Percentiles rank a stretch among this genome's conserved stretches.
Conservation (phyloP, 2,329 filamentous ascomycete genomes). For the Berkeleyomyces rouxiae region DNA sequence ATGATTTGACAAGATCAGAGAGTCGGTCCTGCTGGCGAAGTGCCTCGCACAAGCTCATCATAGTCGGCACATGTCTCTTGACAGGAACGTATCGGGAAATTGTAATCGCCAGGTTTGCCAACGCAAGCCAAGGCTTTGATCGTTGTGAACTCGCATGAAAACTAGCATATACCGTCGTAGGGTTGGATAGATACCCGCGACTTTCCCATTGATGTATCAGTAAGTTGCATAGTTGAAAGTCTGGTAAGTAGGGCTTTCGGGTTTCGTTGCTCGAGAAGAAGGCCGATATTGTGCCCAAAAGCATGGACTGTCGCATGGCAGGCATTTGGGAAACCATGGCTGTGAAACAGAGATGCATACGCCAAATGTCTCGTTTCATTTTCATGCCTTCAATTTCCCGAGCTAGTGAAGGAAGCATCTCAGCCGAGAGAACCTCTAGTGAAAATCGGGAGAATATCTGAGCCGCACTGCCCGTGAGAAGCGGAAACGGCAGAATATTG, state of each 20-base stretch:
- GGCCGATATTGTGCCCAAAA: constrained; percentile 14
- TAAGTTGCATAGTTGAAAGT: constrained; percentile 15
- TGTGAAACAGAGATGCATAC: constrained; percentile 14
- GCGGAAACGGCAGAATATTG: constrained; percentile 8
- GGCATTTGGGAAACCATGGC: constrained; percentile 16
- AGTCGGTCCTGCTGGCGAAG: constrained; percentile 14
- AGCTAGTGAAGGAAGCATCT: background rate
- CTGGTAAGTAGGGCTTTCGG: background rate
- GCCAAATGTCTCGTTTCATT: background rate
- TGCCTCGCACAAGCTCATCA: constrained; percentile 14
- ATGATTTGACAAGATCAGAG: constrained; percentile 13
- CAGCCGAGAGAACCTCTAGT: background rate
- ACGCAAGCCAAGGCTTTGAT: background rate
- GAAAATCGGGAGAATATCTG: constrained; percentile 6
- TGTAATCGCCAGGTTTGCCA: constrained; percentile 7
- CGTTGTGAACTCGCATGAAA: background rate
- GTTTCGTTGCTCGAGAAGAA: constrained; percentile 7
- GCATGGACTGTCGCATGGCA: constrained; percentile 9
- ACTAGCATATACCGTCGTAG: background rate
- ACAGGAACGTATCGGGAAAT: constrained; percentile 7
- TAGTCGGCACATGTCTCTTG: constrained; percentile 5
- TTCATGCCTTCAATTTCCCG: background rate
- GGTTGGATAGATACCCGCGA: constrained; percentile 10
- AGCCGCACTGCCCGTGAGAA: constrained; percentile 6
- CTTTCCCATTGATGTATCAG: constrained; percentile 16